These are phyloP conservation scores for Penicillium thymicola DNA, from an alignment of 2,329 filamentous ascomycete species.

Conservation along the genomic window DNA sequence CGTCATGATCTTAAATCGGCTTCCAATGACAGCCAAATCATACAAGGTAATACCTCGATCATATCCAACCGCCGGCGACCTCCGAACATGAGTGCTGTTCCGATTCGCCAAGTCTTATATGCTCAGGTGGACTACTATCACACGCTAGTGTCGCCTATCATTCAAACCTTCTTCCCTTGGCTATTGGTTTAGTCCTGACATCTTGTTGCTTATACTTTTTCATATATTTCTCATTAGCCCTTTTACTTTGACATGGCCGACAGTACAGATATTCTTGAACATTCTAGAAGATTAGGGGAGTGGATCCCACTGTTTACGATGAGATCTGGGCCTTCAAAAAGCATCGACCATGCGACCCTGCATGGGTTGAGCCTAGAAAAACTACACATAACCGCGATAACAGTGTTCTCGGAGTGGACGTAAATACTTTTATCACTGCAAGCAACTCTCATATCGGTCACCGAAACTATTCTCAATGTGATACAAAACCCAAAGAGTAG, in stretches of 20 bases:
- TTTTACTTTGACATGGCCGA: not conserved
- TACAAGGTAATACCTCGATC: not conserved
- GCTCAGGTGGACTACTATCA: not conserved
- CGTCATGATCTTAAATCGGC: not conserved
- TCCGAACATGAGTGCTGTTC: too few species aligned
- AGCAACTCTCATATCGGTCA: not conserved
- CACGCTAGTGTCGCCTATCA: not conserved
- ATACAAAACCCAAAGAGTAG: not conserved
- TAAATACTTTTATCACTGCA: not conserved
- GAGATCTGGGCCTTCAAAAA: too few species aligned
- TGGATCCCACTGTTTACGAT: not conserved
- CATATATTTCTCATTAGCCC: too few species aligned
- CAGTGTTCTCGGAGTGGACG: not conserved
- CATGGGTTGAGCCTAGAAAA: not conserved
- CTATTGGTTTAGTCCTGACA: not conserved
- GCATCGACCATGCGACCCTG: not conserved
- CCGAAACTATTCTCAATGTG: not conserved
- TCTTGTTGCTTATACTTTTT: not conserved
- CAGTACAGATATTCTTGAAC: not conserved
- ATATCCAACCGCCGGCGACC: not conserved
- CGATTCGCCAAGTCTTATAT: not conserved
- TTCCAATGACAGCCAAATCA: not conserved
- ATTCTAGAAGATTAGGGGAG: not conserved
- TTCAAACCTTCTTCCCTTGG: not conserved
- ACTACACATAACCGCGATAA: not conserved